A percentile compares a stretch with the other conserved stretches of the same genome.
Conservation (phyloP, 2,329 filamentous ascomycete species). For the Ilyonectria robusta region DNA sequence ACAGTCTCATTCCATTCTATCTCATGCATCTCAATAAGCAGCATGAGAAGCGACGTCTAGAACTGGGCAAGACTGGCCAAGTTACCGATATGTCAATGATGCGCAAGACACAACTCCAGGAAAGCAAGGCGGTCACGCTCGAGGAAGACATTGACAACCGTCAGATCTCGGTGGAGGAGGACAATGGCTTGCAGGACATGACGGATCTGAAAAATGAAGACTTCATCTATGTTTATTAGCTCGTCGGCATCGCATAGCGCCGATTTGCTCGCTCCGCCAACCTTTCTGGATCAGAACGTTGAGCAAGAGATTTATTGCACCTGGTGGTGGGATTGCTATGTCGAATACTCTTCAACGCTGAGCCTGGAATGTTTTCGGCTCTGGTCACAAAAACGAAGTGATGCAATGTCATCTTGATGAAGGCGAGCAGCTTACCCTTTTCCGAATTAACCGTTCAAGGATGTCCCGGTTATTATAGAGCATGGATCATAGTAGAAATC, state of each 20-base stretch:
- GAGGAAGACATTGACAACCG: slow-evolving; percentile 15
- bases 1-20: slow-evolving; percentile 54
- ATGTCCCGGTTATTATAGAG: too few species aligned
- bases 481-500: too few species aligned
- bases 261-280: slow-evolving; percentile 14
- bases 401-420: too few species aligned
- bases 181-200: slow-evolving; percentile 21
- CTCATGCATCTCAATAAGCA: slow-evolving; percentile 66
- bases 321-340: too few species aligned
- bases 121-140: slow-evolving; percentile 30
- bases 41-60: slow-evolving; percentile 66
- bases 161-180: neutral
- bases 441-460: too few species aligned
- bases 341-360: too few species aligned
- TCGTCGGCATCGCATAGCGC: too few species aligned
- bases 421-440: too few species aligned
- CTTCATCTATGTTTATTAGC: slow-evolving; percentile 17
- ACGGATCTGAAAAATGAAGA: slow-evolving; percentile 26
- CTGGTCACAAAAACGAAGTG: too few species aligned
- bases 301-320: too few species aligned
- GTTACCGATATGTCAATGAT: slow-evolving; percentile 69
- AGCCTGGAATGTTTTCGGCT: too few species aligned
- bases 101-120: slow-evolving; percentile 19
- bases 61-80: slow-evolving; percentile 68
- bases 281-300: too few species aligned